These are phyloP conservation scores for Leccinum subspadiceum DNA, from an alignment of 1,284 basidiomycete species.

Conservation along the genomic window DNA sequence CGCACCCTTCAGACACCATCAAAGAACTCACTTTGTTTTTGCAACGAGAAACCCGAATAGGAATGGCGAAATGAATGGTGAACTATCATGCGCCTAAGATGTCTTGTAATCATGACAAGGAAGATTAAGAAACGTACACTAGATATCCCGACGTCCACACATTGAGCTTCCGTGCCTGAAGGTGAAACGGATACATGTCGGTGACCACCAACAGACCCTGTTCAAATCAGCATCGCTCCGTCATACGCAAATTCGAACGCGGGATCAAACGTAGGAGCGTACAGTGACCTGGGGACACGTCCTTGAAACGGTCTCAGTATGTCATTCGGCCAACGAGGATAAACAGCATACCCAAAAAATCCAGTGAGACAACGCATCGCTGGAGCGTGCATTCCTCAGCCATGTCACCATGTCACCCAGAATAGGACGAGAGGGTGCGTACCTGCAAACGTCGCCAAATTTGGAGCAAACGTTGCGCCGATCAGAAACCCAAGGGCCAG, in stretches of 20 bases:
- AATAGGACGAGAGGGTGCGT: background rate
- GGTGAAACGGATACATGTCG: too few species aligned
- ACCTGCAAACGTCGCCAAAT: constrained; percentile 48
- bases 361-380: constrained; percentile 71
- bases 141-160: too few species aligned
- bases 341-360: constrained; percentile 57
- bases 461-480: constrained; percentile 54
- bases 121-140: too few species aligned
- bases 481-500: constrained; percentile 36
- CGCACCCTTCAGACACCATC: too few species aligned
- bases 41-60: too few species aligned
- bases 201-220: too few species aligned
- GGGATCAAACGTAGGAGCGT: constrained; percentile 18
- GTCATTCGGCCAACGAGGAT: background rate
- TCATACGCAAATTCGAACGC: background rate
- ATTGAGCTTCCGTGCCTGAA: too few species aligned
- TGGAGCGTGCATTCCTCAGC: constrained; percentile 17
- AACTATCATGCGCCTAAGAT: too few species aligned
- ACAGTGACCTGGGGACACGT: constrained; percentile 71
- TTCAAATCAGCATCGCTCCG: background rate
- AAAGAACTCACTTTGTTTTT: too few species aligned
- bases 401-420: background rate
- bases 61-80: too few species aligned
- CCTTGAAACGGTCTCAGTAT: constrained; percentile 32
- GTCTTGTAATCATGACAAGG: too few species aligned